These are phyloP conservation scores for Saprolegnia diclina DNA, from an alignment of 352 stramenopile species.

Conservation along the genomic window DNA sequence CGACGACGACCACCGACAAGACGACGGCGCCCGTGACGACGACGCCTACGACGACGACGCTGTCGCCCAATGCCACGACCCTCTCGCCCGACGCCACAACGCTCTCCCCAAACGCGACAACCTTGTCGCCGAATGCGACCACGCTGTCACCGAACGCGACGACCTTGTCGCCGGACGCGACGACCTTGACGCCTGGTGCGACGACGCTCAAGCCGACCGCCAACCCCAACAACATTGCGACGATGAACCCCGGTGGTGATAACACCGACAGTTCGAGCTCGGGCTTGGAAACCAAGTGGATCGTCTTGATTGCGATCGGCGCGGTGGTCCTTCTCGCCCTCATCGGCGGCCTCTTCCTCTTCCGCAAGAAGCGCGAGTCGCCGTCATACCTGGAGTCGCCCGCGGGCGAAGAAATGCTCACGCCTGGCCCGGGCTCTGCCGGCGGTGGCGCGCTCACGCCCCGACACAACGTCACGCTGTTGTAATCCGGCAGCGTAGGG, in stretches of 20 bases:
- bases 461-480: slow-evolving; percentile 24
- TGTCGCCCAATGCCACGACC: slow-evolving; percentile 6
- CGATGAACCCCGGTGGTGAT: not conserved
- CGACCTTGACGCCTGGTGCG: not conserved
- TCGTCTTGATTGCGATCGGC: slow-evolving; percentile 10
- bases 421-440: not conserved
- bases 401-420: not conserved
- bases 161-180: not conserved
- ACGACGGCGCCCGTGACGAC: slow-evolving; percentile 21
- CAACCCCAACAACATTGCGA: slow-evolving; percentile 2
- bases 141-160: slow-evolving; percentile 17
- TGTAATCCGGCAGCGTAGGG: slow-evolving; percentile 12
- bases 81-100: not conserved
- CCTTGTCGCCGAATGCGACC: slow-evolving; percentile 2
- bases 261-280: not conserved
- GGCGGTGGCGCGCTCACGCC: slow-evolving; percentile 4
- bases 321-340: slow-evolving; percentile 6
- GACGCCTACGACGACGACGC: not conserved
- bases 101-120: slow-evolving; percentile 8
- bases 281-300: slow-evolving; percentile 8
- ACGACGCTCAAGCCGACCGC: not conserved
- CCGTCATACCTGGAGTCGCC: slow-evolving; percentile 20
- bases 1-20: not conserved
- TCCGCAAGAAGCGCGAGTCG: slow-evolving; percentile 17
- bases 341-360: slow-evolving; percentile 9